Base-by-base conservation (phyloP, 2,329 filamentous ascomycete genomes). In the Cercospora beticola region DNA sequence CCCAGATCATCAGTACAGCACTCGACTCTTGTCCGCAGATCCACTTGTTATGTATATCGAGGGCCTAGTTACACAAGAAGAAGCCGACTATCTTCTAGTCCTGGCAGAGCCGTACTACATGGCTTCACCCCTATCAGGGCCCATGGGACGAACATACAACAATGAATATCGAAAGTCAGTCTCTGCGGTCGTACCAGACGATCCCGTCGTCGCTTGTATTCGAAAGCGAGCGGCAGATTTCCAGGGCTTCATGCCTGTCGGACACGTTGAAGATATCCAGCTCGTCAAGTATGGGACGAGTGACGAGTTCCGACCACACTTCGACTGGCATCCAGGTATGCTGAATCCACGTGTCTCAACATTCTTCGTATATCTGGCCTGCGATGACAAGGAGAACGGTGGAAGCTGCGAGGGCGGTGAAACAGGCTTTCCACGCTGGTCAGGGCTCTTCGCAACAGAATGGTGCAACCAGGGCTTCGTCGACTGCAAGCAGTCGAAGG, bases 1-100 rank as follows among this genome's bases (percentile, higher is more conserved):
- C 28, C 56, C 56, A 33, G 56, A 59, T 59, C 56, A 59, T 59
- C 56, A 21, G 4, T 59, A 59, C 56, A 59, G n/a, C 30, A 31
- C 56, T 2, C 18, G 56, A n/a, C 21, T 59, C 23, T 18, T 59
- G 23, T 59, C 56, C 4, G 56, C 21, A 8, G 56, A 54, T 6
- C 49, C 49, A 54, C 23, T 54, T 3, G 23, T 54, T 3, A 54
- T 54, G 23, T 54, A 54, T 8, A 23, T 54, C 23, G 49, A 54
- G 8, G 23, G 23, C 2, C 49, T 54, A 4, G 46, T 54, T 9
- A 21, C 49, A 21, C 49, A 54, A 26, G 23, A 26, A 21, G 49
- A 54, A 12, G 49, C 49, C 49, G 49, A 21, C 18, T 54, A 54
- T 26, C 49, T 54, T 26, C 23, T 26, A 12, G 23, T 26, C 23